Conservation (phyloP, 2,329 filamentous ascomycete species). For the Paracoccidioides brasiliensis region DNA sequence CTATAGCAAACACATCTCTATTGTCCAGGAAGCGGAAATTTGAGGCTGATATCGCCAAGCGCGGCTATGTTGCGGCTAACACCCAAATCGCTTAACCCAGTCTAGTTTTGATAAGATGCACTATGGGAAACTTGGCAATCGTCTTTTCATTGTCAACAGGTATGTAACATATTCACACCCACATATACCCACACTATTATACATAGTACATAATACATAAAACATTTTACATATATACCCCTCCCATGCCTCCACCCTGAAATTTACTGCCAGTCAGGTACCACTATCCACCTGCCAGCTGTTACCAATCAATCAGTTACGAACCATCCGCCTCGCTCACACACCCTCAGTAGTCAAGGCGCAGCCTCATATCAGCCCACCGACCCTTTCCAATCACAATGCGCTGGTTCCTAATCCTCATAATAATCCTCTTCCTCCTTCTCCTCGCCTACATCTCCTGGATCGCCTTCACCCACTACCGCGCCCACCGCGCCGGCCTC, state of each 20-base stretch:
- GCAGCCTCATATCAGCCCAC: no score
- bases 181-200: not conserved
- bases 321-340: no score
- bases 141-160: no score
- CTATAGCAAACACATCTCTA: no score
- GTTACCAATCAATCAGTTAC: not conserved
- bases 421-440: conserved; percentile 54
- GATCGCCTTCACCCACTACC: conserved; percentile 58
- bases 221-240: conserved; percentile 16
- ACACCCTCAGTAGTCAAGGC: no score
- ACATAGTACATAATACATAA: not conserved
- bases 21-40: no score
- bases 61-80: no score
- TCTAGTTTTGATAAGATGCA: no score
- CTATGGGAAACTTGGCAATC: no score
- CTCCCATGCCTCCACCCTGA: not conserved
- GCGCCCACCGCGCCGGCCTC: conserved; percentile 60
- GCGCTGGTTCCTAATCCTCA: conserved; percentile 48
- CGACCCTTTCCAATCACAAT: conserved; percentile 12
- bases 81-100: no score
- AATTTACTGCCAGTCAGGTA: not conserved
- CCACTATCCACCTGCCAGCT: conserved; percentile 38
- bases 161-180: no score
- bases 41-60: no score
- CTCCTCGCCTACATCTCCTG: conserved; percentile 48